phyloP scores from a whole-genome alignment of 1,284 basidiomycete genomes.

The Cystobasidium pallidum region DNA sequence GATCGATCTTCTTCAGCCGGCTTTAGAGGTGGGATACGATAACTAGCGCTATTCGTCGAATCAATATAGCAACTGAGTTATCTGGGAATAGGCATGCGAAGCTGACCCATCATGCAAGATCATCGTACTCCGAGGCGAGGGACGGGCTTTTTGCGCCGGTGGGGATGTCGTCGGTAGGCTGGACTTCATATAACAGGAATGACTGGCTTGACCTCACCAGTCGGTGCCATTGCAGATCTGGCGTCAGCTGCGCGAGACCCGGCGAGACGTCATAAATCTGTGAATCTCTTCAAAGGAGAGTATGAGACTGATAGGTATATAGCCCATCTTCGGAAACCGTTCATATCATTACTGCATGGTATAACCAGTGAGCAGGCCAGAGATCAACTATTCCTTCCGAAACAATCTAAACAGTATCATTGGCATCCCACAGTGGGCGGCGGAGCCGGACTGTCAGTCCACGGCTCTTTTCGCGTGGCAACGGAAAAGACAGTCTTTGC shows the following conservation, averaged over 20 bases:
- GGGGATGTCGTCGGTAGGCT: constrained; percentile 84
- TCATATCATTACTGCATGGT: constrained; percentile 87
- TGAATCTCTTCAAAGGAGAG: constrained; percentile 90
- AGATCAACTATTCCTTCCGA: background rate
- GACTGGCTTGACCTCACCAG: no score
- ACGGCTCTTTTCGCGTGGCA: constrained; percentile 87
- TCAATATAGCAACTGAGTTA: background rate
- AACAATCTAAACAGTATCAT: background rate
- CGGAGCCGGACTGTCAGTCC: constrained; percentile 86
- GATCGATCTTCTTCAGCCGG: constrained; percentile 72
- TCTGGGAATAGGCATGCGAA: constrained; percentile 7
- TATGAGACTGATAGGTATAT: constrained; percentile 88
- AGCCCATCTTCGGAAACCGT: constrained; percentile 78
- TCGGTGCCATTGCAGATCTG: no score
- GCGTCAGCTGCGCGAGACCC: constrained; percentile 21
- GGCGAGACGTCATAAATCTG: constrained; percentile 62
- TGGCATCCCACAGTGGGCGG: constrained; percentile 77
- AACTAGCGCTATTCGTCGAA: background rate
- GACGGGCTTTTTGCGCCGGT: constrained; percentile 87
- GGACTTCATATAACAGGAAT: background rate
- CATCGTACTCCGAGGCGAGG: constrained; percentile 77
- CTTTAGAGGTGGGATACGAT: constrained; percentile 70
- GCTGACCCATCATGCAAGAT: constrained; percentile 13
- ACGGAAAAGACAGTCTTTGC: constrained; percentile 90
- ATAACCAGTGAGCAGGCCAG: constrained; percentile 72